Conservation (phyloP, 2,329 filamentous ascomycete species). For the Triangularia setosa region DNA sequence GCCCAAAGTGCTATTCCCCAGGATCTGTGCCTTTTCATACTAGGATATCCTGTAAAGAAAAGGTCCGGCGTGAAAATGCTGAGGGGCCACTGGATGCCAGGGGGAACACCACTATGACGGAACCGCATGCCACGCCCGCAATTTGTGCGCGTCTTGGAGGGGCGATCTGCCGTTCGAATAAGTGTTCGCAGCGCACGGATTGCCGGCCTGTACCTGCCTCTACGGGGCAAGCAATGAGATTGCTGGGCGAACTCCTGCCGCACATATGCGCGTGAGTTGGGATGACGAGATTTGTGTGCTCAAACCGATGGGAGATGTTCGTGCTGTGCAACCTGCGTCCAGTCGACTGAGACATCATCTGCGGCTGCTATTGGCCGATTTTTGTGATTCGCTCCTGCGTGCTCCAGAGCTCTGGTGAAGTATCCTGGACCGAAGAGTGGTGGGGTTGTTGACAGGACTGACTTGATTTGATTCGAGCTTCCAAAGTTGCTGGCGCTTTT, state of each 20-base stretch:
- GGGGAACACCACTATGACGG: background rate
- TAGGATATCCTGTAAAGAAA: background rate
- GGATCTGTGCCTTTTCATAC: background rate
- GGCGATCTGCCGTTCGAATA: background rate
- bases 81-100: background rate
- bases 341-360: background rate
- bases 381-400: constrained; percentile 3
- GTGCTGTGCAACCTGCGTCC: background rate
- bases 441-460: background rate
- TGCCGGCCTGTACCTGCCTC: background rate
- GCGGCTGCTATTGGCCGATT: background rate
- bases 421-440: background rate
- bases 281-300: constrained; percentile 10
- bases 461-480: background rate
- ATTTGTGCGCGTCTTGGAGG: constrained; percentile 17
- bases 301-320: background rate
- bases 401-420: background rate
- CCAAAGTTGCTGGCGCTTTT: background rate
- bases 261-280: constrained; percentile 16
- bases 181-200: background rate
- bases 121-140: background rate
- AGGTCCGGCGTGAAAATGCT: background rate
- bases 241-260: constrained; percentile 7
- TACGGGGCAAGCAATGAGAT: background rate
- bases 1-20: background rate